Evolutionary conservation across 2,329 filamentous ascomycete species (phyloP).

Genomic region (Fusarium nisikadoi): DNA sequence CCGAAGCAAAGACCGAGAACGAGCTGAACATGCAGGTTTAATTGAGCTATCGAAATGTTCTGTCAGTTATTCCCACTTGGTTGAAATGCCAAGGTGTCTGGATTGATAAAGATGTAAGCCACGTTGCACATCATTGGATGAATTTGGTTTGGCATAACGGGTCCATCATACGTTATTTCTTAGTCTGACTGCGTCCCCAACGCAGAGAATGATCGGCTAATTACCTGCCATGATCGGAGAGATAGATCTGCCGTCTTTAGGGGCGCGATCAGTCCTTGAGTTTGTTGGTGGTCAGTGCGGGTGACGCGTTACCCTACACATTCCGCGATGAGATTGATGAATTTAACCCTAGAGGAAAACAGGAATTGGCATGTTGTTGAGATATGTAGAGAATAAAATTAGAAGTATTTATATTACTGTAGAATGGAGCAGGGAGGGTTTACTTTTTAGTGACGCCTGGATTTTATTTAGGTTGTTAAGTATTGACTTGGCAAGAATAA

Average conservation of each 20-base stretch:
- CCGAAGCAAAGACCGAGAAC: neutral
- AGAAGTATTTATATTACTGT: accelerated
- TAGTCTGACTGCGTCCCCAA: neutral
- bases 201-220: neutral
- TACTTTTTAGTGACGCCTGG: accelerated
- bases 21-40: neutral
- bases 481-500: too few relatives aligned
- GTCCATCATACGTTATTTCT: neutral
- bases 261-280: neutral
- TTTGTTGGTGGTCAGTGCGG: neutral
- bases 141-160: neutral
- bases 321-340: too few relatives aligned
- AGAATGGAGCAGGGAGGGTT: accelerated
- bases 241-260: neutral
- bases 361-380: accelerated
- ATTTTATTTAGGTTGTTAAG: accelerated
- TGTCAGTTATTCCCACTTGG: neutral
- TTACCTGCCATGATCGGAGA: neutral
- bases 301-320: neutral
- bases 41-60: neutral
- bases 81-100: neutral
- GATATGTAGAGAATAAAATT: accelerated
- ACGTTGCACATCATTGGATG: neutral
- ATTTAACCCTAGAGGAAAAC: neutral
- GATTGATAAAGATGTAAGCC: neutral